Evolutionary conservation across 139 green algal species (phyloP).

Genomic region (Pleodorina starrii): DNA sequence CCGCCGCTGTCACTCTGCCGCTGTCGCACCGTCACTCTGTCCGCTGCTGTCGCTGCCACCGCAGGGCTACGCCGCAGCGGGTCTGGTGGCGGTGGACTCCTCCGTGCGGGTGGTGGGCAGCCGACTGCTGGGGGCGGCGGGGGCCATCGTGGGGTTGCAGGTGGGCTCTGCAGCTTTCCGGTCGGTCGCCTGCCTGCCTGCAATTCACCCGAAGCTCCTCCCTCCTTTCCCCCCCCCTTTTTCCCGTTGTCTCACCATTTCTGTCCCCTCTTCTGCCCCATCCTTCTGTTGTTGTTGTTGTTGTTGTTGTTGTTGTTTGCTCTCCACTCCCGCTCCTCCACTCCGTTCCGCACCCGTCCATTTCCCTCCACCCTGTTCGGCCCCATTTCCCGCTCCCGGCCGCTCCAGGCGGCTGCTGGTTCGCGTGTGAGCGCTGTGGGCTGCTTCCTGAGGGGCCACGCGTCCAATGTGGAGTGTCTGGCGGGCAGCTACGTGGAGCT

Average conservation of each 20-base stretch:
- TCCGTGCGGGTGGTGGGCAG: conserved; percentile 14
- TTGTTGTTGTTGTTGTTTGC: not conserved
- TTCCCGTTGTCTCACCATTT: too few relatives aligned
- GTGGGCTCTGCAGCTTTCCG: too few relatives aligned
- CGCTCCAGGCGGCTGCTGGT: not conserved
- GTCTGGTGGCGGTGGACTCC: conserved; percentile 15
- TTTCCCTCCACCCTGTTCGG: not conserved
- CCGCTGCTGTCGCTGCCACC: not conserved
- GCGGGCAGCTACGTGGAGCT: conserved; percentile 5
- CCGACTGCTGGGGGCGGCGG: conserved; percentile 3
- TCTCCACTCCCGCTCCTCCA: too few relatives aligned
- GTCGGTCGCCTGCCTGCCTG: not conserved
- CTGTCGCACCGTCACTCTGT: too few relatives aligned
- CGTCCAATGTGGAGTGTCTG: conserved; percentile 25
- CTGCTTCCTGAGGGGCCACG: conserved; percentile 26
- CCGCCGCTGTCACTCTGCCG: too few relatives aligned
- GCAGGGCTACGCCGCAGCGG: not conserved
- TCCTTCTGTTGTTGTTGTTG: not conserved
- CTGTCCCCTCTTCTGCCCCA: too few relatives aligned
- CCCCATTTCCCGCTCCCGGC: not conserved
- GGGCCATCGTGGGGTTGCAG: conserved; percentile 7
- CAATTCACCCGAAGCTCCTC: not conserved
- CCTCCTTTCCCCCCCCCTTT: too few relatives aligned
- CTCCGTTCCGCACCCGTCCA: not conserved
- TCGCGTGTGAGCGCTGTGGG: not conserved